A percentile compares a stretch with the other conserved stretches of the same genome.
These are phyloP conservation scores for Myrmaecium sp. DNA, from an alignment of 2,329 filamentous ascomycete species.

Conservation along the genomic window DNA sequence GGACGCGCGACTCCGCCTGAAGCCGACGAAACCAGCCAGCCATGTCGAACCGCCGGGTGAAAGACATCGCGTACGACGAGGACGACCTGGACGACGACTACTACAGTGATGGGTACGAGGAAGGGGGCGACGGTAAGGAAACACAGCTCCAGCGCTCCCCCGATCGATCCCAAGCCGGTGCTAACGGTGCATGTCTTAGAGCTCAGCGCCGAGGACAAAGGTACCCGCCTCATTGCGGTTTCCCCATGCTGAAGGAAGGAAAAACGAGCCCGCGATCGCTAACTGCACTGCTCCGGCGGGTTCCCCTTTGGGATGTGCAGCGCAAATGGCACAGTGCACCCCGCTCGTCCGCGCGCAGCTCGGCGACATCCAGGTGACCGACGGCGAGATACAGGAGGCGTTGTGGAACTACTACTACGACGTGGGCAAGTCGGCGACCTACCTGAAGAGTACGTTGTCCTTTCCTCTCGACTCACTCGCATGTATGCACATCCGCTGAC, in stretches of 20 bases:
- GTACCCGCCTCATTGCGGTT: slow-evolving; percentile 4
- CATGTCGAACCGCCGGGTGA: slow-evolving; percentile 5
- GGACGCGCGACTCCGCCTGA: too few species aligned
- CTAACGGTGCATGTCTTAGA: slow-evolving; percentile 6
- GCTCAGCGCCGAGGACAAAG: slow-evolving; percentile 22
- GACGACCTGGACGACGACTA: slow-evolving; percentile 95
- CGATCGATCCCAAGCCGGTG: not conserved
- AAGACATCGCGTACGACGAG: slow-evolving; percentile 21
- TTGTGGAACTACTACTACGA: slow-evolving; percentile 97
- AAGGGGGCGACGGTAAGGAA: slow-evolving; percentile 45
- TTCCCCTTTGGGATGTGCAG: slow-evolving; percentile 10
- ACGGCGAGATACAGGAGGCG: slow-evolving; percentile 68
- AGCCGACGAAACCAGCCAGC: too few species aligned
- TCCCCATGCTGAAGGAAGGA: not conserved
- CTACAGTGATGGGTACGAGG: slow-evolving; percentile 68
- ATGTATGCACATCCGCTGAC: not conserved
- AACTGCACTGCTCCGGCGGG: slow-evolving; percentile 1
- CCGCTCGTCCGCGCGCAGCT: too few species aligned
- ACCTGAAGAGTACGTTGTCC: slow-evolving; percentile 61
- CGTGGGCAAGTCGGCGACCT: slow-evolving; percentile 66
- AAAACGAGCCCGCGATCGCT: not conserved
- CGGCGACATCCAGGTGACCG: slow-evolving; percentile 42
- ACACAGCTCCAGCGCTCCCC: too few species aligned
- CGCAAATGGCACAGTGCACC: slow-evolving; percentile 46
- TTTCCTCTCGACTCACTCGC: not conserved